Percentiles rank a stretch among this genome's conserved stretches.
Conservation (phyloP, 108 stramenopile species). For the Stephanodiscus minutulus region DNA sequence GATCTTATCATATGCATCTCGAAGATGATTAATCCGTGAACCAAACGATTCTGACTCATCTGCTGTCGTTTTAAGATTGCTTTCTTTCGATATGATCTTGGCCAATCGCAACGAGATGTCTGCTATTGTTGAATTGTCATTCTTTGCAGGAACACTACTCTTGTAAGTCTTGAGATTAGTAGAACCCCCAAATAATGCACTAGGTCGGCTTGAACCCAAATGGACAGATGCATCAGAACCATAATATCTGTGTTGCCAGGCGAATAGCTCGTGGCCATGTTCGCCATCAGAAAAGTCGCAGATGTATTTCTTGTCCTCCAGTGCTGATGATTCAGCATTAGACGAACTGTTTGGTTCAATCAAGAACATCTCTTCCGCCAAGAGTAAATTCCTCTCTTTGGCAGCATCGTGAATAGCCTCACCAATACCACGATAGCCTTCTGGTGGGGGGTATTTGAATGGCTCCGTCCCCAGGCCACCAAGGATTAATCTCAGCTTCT, state of each 20-base stretch:
- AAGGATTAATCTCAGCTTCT: constrained; percentile 73
- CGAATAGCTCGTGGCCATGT: constrained; percentile 89
- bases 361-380: constrained; percentile 64
- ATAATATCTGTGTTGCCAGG: constrained; percentile 88
- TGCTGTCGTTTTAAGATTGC: constrained; percentile 17
- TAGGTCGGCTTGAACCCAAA: constrained; percentile 63
- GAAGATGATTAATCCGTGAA: constrained; percentile 16
- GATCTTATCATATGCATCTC: constrained; percentile 29
- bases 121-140: constrained; percentile 10
- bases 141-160: constrained; percentile 9
- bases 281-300: constrained; percentile 91
- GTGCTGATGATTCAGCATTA: constrained; percentile 8
- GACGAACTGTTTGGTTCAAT: background rate
- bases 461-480: constrained; percentile 69
- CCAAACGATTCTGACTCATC: constrained; percentile 5
- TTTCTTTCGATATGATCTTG: constrained; percentile 31
- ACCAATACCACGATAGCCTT: constrained; percentile 81
- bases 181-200: constrained; percentile 4
- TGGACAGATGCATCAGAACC: constrained; percentile 90
- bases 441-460: constrained; percentile 71
- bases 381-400: constrained; percentile 55
- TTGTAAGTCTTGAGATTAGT: constrained; percentile 3
- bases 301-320: constrained; percentile 52
- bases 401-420: constrained; percentile 72
- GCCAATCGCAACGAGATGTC: constrained; percentile 38